Evolutionary conservation across 257 asterid species (phyloP).

Genomic region (Nicotiana benthamiana): DNA sequence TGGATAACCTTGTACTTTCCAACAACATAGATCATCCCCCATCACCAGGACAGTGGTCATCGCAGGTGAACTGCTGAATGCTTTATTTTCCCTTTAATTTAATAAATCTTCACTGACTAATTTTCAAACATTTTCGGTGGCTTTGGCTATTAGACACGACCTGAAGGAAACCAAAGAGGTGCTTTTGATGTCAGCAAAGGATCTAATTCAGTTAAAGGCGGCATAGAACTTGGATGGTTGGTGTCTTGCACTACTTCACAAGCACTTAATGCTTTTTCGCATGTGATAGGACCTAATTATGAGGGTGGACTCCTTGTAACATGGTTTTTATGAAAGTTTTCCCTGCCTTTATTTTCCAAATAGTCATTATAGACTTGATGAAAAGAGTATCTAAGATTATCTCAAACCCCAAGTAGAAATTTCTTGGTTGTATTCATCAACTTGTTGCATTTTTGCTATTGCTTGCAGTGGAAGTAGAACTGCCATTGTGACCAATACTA

Average conservation of each 20-base stretch:
- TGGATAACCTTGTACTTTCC: conserved; percentile 43
- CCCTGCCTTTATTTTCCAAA: background rate
- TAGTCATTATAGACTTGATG: background rate
- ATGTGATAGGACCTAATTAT: background rate
- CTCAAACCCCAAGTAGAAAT: background rate
- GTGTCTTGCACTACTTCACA: conserved; percentile 13
- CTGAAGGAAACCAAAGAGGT: conserved; percentile 29
- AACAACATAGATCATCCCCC: conserved; percentile 23
- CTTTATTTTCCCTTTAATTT: conserved; percentile 9
- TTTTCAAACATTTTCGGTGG: conserved; percentile 7
- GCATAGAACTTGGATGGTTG: conserved; percentile 50
- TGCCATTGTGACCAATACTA: conserved; percentile 42
- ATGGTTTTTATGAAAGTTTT: background rate
- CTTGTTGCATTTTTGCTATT: conserved; percentile 2
- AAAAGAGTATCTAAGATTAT: background rate
- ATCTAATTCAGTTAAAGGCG: conserved; percentile 37
- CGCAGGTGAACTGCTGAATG: conserved; percentile 27
- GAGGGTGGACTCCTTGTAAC: background rate
- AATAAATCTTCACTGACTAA: conserved; percentile 1
- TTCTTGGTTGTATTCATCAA: background rate
- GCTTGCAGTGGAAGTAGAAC: conserved; percentile 43
- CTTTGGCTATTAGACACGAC: conserved; percentile 25
- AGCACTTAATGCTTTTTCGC: background rate
- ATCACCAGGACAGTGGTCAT: conserved; percentile 23
- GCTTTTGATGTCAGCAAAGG: conserved; percentile 26